Evolutionary conservation across 192 early-diverging fungal species (phyloP).

Genomic region (Backusella australiensis): DNA sequence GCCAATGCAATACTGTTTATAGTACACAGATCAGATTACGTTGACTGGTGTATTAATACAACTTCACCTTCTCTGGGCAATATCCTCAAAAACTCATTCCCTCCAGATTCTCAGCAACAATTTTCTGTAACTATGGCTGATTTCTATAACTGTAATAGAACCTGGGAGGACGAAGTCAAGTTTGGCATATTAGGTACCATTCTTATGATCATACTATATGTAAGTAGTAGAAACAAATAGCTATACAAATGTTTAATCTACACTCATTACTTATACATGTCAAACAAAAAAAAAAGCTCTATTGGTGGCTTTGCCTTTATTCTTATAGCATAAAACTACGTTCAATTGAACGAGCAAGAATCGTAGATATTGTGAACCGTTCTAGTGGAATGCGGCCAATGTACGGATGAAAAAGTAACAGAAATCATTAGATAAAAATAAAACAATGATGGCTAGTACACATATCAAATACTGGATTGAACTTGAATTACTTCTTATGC

Average conservation of each 20-base stretch:
- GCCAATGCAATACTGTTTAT: slow-evolving; percentile 32
- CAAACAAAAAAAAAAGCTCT: neutral
- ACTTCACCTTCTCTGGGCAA: neutral
- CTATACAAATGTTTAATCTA: neutral
- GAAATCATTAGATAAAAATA: neutral
- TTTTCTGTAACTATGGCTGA: slow-evolving; percentile 20
- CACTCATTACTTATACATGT: neutral
- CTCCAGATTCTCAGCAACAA: neutral
- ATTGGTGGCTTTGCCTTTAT: slow-evolving; percentile 13
- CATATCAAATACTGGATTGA: no score
- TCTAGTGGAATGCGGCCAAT: neutral
- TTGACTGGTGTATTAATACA: slow-evolving; percentile 12
- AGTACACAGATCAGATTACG: slow-evolving; percentile 4
- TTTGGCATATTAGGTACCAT: slow-evolving; percentile 23
- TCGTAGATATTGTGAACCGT: neutral
- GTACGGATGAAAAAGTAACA: neutral
- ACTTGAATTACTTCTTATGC: no score
- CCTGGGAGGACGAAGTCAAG: slow-evolving; percentile 38
- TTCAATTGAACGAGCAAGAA: neutral
- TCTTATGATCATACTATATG: slow-evolving; percentile 36
- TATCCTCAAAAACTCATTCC: neutral
- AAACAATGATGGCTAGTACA: neutral
- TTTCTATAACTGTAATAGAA: slow-evolving; percentile 35
- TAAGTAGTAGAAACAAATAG: neutral
- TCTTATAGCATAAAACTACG: slow-evolving; percentile 12